Base-by-base conservation (phyloP, 2,329 filamentous ascomycete species). In the Arachnomyces sp. region DNA sequence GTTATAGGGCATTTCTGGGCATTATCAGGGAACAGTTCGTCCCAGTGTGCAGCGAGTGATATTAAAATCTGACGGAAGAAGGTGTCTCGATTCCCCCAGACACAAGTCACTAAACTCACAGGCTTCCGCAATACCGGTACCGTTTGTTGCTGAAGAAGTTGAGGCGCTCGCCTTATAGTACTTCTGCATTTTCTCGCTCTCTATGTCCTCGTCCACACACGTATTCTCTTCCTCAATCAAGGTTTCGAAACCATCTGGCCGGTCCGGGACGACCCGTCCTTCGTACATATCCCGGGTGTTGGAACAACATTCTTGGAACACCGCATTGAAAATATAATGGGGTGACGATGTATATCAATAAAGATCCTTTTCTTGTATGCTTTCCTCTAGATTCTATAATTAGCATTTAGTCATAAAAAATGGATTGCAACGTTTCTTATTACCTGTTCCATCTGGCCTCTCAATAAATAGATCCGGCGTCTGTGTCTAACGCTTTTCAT, bases 151-250 rank as follows among this genome's bases (percentile, higher is more conserved):
- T 52, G 28, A 13, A 61, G 48, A 15, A 54, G 57, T 6, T 14
- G 38, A 37, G 57, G 54, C 3, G 52, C 50, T 7, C 51, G 50
- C 28, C 37, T 61, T 52, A 40, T 61, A 61, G 46, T 55, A 62
- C 50, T 62, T 62, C 31, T 61, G 57, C 0, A 59, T 40, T 0
- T 38, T 59, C 40, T 62, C 52, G 21, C 50, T 61, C 36, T 62
- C 54, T n/a, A 61, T 28, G 43, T 59, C 44, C 8, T 42, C 29
- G 13, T 61, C 52, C 7, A 60, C 43, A 18, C 34, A 34, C 25
- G 45, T 53, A 29, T 60, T 44, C 34, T 61, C 52, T 3, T 52
- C 36, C 37, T 50, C 21, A 21, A 40, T 52, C 1, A 61, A 39
- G 11, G 1, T 46, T 1, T 59, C 52, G 21, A 55, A 60, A 17